Conservation (phyloP, 768 basidiomycete genomes). For the Lentinula aciculospora region DNA sequence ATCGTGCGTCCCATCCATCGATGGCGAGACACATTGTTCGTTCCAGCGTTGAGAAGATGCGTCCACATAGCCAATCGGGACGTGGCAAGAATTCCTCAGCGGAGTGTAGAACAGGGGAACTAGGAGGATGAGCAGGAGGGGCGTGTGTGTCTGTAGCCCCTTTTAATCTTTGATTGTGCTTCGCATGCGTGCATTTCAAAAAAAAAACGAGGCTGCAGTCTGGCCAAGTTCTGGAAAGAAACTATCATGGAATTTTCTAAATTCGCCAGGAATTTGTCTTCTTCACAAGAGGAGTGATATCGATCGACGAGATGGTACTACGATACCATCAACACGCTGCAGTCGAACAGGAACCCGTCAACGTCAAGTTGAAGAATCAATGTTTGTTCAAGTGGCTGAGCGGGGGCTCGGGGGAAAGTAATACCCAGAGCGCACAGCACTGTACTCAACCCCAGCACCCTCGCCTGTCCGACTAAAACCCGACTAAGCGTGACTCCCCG, state of each 20-base stretch:
- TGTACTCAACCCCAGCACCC: not conserved
- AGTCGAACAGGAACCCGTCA: not conserved
- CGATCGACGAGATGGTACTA: conserved; percentile 6
- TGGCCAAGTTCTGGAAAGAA: not conserved
- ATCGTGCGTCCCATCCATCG: conserved; percentile 2
- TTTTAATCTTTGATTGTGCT: not conserved
- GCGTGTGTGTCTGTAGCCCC: not conserved
- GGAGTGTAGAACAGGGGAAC: not conserved
- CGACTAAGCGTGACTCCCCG: not conserved
- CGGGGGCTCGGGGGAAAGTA: not conserved
- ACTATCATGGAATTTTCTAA: conserved; percentile 2
- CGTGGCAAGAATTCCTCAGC: too few species aligned
- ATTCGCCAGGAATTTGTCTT: conserved; percentile 8
- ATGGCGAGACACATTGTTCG: not conserved
- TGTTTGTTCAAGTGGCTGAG: not conserved
- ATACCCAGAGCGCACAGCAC: conserved; percentile 3
- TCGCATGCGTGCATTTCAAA: not conserved
- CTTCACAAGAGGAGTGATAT: conserved; percentile 2
- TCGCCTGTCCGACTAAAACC: not conserved
- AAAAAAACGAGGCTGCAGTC: conserved; percentile 5
- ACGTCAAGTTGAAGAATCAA: conserved; percentile 6
- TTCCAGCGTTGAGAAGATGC: conserved; percentile 3
- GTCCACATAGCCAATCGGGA: not conserved
- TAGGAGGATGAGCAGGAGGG: not conserved
- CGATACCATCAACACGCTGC: conserved; percentile 6